A percentile compares a stretch with the other conserved stretches of the same genome.
Conservation (phyloP, 1,139 yeast genomes). For the Maudiozyma humilis region DNA sequence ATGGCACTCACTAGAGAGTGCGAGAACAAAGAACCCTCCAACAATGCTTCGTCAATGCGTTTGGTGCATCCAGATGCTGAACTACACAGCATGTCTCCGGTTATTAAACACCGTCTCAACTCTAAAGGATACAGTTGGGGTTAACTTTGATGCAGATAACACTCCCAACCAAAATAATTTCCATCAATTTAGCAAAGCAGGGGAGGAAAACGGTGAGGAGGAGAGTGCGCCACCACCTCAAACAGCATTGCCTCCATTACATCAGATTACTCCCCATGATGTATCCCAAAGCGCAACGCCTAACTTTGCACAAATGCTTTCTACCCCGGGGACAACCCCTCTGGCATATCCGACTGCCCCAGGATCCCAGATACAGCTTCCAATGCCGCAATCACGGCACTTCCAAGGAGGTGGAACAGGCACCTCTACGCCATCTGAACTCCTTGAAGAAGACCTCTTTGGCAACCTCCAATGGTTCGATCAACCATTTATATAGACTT, state of each 20-base stretch:
- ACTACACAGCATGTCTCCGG: slow-evolving; percentile 43
- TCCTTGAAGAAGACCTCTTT: slow-evolving; percentile 31
- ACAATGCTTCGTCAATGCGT: slow-evolving; percentile 55
- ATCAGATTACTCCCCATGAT: not conserved
- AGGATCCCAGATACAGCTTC: not conserved
- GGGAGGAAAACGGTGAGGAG: slow-evolving; percentile 14
- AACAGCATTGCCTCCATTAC: not conserved
- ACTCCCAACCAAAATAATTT: slow-evolving; percentile 46
- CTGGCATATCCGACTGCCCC: not conserved
- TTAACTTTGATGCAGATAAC: slow-evolving; percentile 51
- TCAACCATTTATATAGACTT: slow-evolving; percentile 25
- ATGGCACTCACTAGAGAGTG: slow-evolving; percentile 18
- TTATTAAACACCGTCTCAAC: slow-evolving; percentile 37
- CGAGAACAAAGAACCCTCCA: slow-evolving; percentile 19
- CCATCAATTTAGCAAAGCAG: slow-evolving; percentile 38
- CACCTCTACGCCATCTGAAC: slow-evolving; percentile 4
- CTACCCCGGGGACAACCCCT: not conserved
- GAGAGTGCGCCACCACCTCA: slow-evolving; percentile 1
- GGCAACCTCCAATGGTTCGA: slow-evolving; percentile 52
- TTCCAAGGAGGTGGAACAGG: not conserved
- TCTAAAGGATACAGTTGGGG: slow-evolving; percentile 38
- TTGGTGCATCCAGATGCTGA: slow-evolving; percentile 55
- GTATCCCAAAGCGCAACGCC: not conserved
- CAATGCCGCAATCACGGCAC: not conserved
- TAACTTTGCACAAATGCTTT: not conserved